Evolutionary conservation across 352 stramenopile genomes (phyloP).

Genomic region (Peronospora farinosa): DNA sequence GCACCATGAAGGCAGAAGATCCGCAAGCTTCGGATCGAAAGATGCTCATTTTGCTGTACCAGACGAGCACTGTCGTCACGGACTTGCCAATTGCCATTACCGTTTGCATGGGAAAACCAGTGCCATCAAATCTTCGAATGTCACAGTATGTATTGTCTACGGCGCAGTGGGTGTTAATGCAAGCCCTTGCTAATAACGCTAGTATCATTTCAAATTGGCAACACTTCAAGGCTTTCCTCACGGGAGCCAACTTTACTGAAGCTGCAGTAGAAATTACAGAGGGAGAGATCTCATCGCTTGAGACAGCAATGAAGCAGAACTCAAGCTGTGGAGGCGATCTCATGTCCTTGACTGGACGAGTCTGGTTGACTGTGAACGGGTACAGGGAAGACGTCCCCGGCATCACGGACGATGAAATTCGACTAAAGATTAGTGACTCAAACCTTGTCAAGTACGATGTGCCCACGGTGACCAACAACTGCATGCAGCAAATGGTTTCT

Average conservation of each 20-base stretch:
- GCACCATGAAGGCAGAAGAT: slow-evolving; percentile 24
- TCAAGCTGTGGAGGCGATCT: slow-evolving; percentile 28
- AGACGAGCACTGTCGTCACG: slow-evolving; percentile 24
- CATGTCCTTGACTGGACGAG: slow-evolving; percentile 20
- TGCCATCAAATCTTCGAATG: slow-evolving; percentile 15
- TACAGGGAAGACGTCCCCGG: slow-evolving; percentile 11
- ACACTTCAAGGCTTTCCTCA: slow-evolving; percentile 20
- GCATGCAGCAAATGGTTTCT: slow-evolving; percentile 27
- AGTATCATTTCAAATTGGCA: slow-evolving; percentile 21
- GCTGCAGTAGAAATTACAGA: slow-evolving; percentile 22
- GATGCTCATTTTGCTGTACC: slow-evolving; percentile 23
- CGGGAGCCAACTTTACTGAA: slow-evolving; percentile 24
- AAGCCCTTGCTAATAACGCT: slow-evolving; percentile 19
- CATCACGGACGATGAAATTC: slow-evolving; percentile 34
- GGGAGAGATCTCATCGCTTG: slow-evolving; percentile 23
- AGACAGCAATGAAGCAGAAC: slow-evolving; percentile 28
- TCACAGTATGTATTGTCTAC: slow-evolving; percentile 18
- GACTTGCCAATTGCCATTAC: slow-evolving; percentile 28
- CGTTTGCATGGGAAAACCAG: slow-evolving; percentile 23
- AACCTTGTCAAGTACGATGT: slow-evolving; percentile 35
- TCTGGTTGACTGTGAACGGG: slow-evolving; percentile 24
- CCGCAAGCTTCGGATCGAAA: slow-evolving; percentile 17
- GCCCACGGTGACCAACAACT: slow-evolving; percentile 30
- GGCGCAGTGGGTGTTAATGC: slow-evolving; percentile 22
- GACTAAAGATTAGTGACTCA: slow-evolving; percentile 31